These are phyloP conservation scores for Brassica cretica DNA, from an alignment of 345 rosid species.

Conservation along the genomic window DNA sequence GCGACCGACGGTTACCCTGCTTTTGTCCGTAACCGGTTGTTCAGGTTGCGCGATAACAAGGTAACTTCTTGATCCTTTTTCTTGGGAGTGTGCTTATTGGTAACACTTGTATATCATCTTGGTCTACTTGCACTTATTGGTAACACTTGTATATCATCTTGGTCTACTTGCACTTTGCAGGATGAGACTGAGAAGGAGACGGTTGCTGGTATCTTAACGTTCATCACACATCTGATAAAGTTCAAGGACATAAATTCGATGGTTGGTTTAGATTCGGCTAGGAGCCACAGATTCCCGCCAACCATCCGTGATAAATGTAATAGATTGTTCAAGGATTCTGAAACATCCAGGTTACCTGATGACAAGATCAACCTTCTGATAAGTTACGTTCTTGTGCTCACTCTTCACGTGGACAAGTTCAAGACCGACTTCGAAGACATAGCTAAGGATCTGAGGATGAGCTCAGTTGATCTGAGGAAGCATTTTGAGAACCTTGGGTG, in stretches of 20 bases:
- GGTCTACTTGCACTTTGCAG: constrained; percentile 46
- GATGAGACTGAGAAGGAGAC: constrained; percentile 55
- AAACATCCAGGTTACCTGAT: constrained; percentile 40
- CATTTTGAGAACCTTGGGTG: constrained; percentile 77
- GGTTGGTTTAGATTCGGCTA: constrained; percentile 56
- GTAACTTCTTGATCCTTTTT: constrained; percentile 41
- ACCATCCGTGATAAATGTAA: constrained; percentile 53
- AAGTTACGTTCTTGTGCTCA: constrained; percentile 77
- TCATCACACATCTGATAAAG: constrained; percentile 73
- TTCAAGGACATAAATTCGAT: constrained; percentile 65
- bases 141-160: neutral
- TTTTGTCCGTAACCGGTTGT: constrained; percentile 72
- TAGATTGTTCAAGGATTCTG: constrained; percentile 52
- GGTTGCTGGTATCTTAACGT: constrained; percentile 49
- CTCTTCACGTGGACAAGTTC: constrained; percentile 70
- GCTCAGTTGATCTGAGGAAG: constrained; percentile 43
- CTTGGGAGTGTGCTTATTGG: constrained; percentile 5
- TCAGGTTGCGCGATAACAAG: constrained; percentile 51
- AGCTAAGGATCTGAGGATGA: constrained; percentile 69
- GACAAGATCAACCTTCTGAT: constrained; percentile 67
- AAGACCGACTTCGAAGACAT: constrained; percentile 63
- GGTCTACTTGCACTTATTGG: constrained; percentile 30
- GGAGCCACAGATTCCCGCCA: constrained; percentile 58
- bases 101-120: neutral
- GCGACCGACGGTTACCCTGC: constrained; percentile 49